A percentile compares a stretch with the other conserved stretches of the same genome.
These are phyloP conservation scores for Solanum virginianum DNA, from an alignment of 257 asterid species.

Conservation along the genomic window DNA sequence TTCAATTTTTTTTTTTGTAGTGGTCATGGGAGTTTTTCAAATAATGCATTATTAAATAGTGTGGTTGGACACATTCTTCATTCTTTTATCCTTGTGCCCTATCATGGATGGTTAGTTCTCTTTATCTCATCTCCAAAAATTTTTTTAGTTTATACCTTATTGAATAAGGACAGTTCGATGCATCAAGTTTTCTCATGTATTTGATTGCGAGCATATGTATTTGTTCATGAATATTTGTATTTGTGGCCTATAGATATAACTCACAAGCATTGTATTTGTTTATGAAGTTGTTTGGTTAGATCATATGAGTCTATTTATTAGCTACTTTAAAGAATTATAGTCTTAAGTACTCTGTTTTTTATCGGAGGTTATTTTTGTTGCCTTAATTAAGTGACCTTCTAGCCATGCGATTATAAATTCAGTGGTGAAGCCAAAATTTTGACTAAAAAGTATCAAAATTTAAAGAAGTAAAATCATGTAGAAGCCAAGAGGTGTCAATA, in stretches of 20 bases:
- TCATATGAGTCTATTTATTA: neutral
- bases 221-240: neutral
- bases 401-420: too few relatives aligned
- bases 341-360: neutral
- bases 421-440: too few relatives aligned
- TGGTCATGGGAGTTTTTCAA: conserved; percentile 41
- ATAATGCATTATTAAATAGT: conserved; percentile 11
- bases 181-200: neutral
- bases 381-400: neutral
- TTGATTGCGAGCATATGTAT: neutral
- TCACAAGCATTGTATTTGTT: neutral
- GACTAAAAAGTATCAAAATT: too few relatives aligned
- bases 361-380: neutral
- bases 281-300: neutral
- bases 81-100: conserved; percentile 34
- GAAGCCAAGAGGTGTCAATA: too few relatives aligned
- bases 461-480: too few relatives aligned
- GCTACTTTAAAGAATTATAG: neutral
- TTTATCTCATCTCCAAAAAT: neutral
- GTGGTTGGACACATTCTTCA: conserved; percentile 29
- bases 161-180: neutral
- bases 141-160: neutral
- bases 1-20: neutral
- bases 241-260: neutral
- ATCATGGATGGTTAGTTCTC: conserved; percentile 32